Conservation (phyloP, 2,329 filamentous ascomycete species). For the Onygenales sp. region DNA sequence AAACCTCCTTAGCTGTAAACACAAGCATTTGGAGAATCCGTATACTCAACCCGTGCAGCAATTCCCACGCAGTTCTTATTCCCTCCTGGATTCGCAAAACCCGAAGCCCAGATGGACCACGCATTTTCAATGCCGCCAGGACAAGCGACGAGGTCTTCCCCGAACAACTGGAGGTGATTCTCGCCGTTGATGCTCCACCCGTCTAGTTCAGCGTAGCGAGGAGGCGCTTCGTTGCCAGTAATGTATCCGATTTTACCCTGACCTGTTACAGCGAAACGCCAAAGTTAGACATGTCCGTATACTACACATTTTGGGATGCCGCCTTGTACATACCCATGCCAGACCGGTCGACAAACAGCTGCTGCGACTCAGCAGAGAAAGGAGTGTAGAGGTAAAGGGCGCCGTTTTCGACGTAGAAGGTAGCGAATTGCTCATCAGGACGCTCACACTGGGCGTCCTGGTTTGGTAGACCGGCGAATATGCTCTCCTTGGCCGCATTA, state of each 20-base stretch:
- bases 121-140: slow-evolving; percentile 36
- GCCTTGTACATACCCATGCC: slow-evolving; percentile 43
- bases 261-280: slow-evolving; percentile 23
- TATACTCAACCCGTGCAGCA: too few species aligned
- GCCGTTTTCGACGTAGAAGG: slow-evolving; percentile 41
- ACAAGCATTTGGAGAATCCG: too few species aligned
- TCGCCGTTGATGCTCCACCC: slow-evolving; percentile 39
- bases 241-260: slow-evolving; percentile 47
- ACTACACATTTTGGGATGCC: not conserved
- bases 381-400: slow-evolving; percentile 42
- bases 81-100: too few species aligned
- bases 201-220: slow-evolving; percentile 36
- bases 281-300: not conserved
- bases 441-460: slow-evolving; percentile 42
- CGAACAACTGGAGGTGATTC: slow-evolving; percentile 39
- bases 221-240: slow-evolving; percentile 32
- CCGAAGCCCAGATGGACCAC: slow-evolving; percentile 27
- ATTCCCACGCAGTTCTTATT: too few species aligned
- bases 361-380: slow-evolving; percentile 35
- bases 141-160: slow-evolving; percentile 43
- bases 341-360: slow-evolving; percentile 46
- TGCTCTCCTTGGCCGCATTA: slow-evolving; percentile 35
- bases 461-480: slow-evolving; percentile 36
- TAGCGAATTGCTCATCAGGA: slow-evolving; percentile 33
- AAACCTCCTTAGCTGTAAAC: too few species aligned